Percentiles rank a stretch among this genome's conserved stretches.
These are phyloP conservation scores for Raphanus raphanistrum DNA, from an alignment of 345 rosid genomes.

Conservation along the genomic window DNA sequence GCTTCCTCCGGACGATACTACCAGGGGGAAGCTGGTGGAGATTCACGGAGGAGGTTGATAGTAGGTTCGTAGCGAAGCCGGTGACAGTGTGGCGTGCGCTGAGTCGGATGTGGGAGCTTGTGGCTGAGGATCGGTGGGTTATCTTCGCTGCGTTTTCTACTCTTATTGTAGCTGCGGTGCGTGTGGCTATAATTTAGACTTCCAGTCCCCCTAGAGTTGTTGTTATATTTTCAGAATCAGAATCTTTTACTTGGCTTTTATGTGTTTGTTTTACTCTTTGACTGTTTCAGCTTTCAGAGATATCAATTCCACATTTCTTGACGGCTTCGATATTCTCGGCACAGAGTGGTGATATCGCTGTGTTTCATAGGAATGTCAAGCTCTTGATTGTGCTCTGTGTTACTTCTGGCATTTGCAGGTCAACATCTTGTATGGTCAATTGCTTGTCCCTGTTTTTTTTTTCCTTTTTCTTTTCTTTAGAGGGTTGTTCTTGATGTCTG, in stretches of 20 bases:
- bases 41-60: constrained; percentile 67
- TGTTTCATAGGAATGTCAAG: constrained; percentile 71
- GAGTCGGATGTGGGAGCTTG: constrained; percentile 84
- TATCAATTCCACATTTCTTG: constrained; percentile 83
- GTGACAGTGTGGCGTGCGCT: constrained; percentile 86
- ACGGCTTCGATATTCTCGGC: constrained; percentile 95
- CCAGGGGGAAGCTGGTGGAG: constrained; percentile 99
- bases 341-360: constrained; percentile 64
- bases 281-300: constrained; percentile 78
- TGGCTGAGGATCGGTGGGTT: constrained; percentile 83
- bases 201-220: no score
- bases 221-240: neutral
- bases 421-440: constrained; percentile 73
- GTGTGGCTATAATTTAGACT: constrained; percentile 21
- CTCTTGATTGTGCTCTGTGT: constrained; percentile 69
- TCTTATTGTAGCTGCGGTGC: constrained; percentile 76
- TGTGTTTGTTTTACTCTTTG: constrained; percentile 9
- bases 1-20: constrained; percentile 52
- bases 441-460: constrained; percentile 44
- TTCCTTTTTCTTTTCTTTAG: neutral
- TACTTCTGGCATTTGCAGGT: constrained; percentile 94
- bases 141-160: constrained; percentile 80
- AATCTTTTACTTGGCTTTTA: neutral
- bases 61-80: constrained; percentile 65
- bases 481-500: constrained; percentile 8